Evolutionary conservation across 2,329 filamentous ascomycete species (phyloP), one percentile per base, ranked within the genome.

Genomic region (Aspergillus luchuensis): DNA sequence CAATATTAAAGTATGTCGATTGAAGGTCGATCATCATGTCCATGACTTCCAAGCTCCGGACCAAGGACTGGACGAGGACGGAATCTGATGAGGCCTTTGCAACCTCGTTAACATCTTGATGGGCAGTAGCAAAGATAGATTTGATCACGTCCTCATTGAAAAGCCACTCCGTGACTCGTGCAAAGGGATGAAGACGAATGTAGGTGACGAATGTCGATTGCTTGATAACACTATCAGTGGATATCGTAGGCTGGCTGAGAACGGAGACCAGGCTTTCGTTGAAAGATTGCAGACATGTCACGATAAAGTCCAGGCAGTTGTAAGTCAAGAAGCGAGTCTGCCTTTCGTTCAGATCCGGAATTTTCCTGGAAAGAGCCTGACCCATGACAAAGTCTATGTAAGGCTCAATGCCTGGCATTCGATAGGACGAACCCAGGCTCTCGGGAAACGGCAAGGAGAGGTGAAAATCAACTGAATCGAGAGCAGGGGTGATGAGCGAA

Each of bases 121-220:
- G 90, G 30, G 95, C 86, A 10, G 90, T 86, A 59, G 86, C 84
- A 75, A 97, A 94, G 2, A 99, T 79, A 13, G 89, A 86, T 65
- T 85, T 86, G 69, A 96, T 87, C 21, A 97, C 91, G 65, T 90
- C 91, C 70, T 96, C 91, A 72, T 96, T 97, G 76, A 96, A 97
- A 77, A 99, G 86, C 92, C 95, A 98, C 72, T 99, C 95, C 91
- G 98, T 97, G 15, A 96, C 89, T 61, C 96, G 87, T 3, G 91
- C 88, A 71, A 98, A 99, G 0, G 96, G 94, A 77, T 99, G 96
- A 56, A 97, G 84, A 23, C 88, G 87, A 60, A 95, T 87, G 72
- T 99, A 99, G 5, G 85, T 84, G 53, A 88, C 86, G 4, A 98
- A 81, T 58, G 91, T 90, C 2, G 89, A 89, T 4, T 91, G 84